A percentile compares a stretch with the other conserved stretches of the same genome.
Evolutionary conservation across 495 filamentous ascomycete genomes (phyloP).

Genomic region (Penicillium riverlandense): DNA sequence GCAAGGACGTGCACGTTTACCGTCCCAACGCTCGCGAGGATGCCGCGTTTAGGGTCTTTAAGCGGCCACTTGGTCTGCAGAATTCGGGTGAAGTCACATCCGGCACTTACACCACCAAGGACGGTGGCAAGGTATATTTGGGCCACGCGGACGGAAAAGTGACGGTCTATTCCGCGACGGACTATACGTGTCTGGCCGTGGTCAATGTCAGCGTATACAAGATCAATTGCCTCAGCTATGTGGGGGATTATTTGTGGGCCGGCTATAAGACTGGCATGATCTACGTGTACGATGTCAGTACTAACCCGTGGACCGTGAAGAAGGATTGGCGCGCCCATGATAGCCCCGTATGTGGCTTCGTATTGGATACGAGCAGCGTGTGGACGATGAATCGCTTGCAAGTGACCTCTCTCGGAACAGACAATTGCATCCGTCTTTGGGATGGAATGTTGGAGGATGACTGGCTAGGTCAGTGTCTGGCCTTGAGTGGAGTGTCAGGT

Average conservation of each 20-base stretch:
- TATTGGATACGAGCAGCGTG: conserved; percentile 72
- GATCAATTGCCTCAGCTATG: conserved; percentile 79
- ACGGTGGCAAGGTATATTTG: conserved; percentile 78
- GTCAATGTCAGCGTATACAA: conserved; percentile 90
- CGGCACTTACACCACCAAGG: conserved; percentile 62
- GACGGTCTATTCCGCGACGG: conserved; percentile 72
- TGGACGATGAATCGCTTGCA: conserved; percentile 82
- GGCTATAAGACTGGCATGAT: conserved; percentile 95
- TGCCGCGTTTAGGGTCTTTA: conserved; percentile 61
- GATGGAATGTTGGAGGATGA: conserved; percentile 91
- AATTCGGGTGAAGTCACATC: conserved; percentile 82
- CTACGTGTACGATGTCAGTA: conserved; percentile 79
- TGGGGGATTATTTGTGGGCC: conserved; percentile 84
- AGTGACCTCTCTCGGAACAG: conserved; percentile 81
- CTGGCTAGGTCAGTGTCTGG: conserved; percentile 60
- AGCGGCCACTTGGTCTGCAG: conserved; percentile 58
- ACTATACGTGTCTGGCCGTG: conserved; percentile 67
- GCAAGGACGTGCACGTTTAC: conserved; percentile 83
- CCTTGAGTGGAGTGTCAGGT: background rate
- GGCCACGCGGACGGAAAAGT: conserved; percentile 93
- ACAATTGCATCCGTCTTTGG: conserved; percentile 82
- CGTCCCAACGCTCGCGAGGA: conserved; percentile 61
- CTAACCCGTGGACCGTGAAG: conserved; percentile 77
- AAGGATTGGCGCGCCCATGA: conserved; percentile 94
- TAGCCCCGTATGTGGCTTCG: conserved; percentile 67